These are phyloP conservation scores for Colletotrichum somersetense DNA, from an alignment of 2,329 filamentous ascomycete genomes.

Conservation along the genomic window DNA sequence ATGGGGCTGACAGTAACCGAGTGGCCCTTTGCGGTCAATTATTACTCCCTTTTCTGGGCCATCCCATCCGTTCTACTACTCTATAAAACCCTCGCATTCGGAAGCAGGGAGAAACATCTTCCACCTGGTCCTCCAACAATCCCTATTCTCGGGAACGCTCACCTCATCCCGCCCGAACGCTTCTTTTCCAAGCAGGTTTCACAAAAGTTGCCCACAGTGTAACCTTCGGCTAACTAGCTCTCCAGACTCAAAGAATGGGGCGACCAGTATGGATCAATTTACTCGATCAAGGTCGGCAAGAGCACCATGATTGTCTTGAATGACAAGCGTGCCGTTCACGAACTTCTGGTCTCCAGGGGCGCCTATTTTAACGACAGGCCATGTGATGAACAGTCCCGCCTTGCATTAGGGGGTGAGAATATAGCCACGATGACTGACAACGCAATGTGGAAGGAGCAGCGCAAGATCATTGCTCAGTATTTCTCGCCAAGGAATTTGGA, in stretches of 20 bases:
- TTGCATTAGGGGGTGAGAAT: constrained; percentile 10
- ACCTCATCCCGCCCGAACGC: constrained; percentile 41
- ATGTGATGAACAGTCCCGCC: constrained; percentile 3
- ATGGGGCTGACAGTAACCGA: not conserved
- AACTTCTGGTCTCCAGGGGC: constrained; percentile 60
- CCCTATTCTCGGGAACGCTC: constrained; percentile 57
- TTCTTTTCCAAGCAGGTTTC: constrained; percentile 31
- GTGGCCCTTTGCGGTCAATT: not conserved
- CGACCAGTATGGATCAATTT: constrained; percentile 57
- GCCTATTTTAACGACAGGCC: constrained; percentile 59
- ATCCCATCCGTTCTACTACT: constrained; percentile 3
- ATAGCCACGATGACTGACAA: constrained; percentile 58
- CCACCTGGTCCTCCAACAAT: constrained; percentile 54
- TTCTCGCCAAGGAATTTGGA: constrained; percentile 60
- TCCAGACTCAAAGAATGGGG: constrained; percentile 59
- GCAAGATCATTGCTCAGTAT: constrained; percentile 60
- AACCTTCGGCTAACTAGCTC: not conserved
- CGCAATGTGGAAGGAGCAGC: constrained; percentile 57
- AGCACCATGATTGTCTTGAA: constrained; percentile 57
- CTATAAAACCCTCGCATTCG: constrained; percentile 16
- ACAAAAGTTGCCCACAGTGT: not conserved
- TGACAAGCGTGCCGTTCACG: constrained; percentile 54
- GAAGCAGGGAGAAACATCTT: constrained; percentile 24
- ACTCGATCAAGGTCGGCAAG: constrained; percentile 56
- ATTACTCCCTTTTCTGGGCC: not conserved